Base-by-base conservation (phyloP, 192 early-diverging fungal species). In the Haplosporangium gracile region DNA sequence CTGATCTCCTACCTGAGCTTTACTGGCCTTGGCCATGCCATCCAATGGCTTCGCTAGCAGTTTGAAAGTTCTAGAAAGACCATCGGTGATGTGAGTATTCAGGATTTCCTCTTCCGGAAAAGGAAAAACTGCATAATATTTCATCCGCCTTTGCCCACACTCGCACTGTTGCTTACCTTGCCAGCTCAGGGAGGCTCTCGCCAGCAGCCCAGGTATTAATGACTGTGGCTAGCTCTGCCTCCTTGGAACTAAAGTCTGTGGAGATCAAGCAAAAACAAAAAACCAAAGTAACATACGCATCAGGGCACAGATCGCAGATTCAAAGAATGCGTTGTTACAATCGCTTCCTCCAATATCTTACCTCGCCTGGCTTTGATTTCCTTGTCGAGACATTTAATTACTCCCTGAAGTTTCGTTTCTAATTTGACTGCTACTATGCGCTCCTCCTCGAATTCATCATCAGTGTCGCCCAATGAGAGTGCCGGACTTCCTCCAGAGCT, bases 381-480 rank as follows among this genome's bases (percentile, higher is more conserved):
- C 72, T 70, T 86, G 60, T 86, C 84, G 4, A 86, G 40, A 38
- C 63, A 55, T 24, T 86, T 86, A 36, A 86, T 86, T 15, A 78
- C 79, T 39, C 39, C 39, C 74, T 86, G 84, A 38, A 86, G 79
- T 51, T 77, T 86, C 4, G 84, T 26, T 42, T 86, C 84, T 0
- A 81, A 39, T 43, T 86, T 81, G 13, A 45, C 0, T 9, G 79
- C 75, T 13, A 49, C 63, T 0, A 57, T 51, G 26, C 79, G 70
- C 32, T 86, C 84, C 29, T 86, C 84, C 45, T 86, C 84, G 60
- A 86, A 86, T 32, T 86, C 84, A 49, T 86, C 84, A 53, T 86
- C 84, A 9, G 78, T 86, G 65, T 86, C 84, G 11, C 69, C 79
- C 34, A 77, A n/a, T n/a, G 79, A 85, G 4, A 70, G 40, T 0